These are phyloP conservation scores for Saccharomycopsis phalli DNA, from an alignment of 1,139 yeast genomes.

Conservation along the genomic window DNA sequence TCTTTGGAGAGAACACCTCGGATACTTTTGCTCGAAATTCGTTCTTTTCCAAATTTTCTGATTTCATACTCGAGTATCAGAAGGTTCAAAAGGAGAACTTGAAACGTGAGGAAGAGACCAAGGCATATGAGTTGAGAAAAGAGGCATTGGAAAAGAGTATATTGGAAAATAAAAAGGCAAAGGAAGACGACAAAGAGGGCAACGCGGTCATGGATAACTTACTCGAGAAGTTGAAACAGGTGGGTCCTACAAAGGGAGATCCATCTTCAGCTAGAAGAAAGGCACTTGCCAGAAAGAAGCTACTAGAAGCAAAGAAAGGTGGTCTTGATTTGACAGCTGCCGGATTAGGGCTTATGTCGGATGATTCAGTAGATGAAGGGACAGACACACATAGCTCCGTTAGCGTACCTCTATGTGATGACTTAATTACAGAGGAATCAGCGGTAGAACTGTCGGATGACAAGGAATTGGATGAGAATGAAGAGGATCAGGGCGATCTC, in stretches of 20 bases:
- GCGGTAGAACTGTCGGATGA: constrained; percentile 1
- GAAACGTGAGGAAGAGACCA: constrained; percentile 61
- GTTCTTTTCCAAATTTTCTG: constrained; percentile 58
- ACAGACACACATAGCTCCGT: not conserved
- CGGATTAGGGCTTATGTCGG: constrained; percentile 14
- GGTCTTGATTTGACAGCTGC: constrained; percentile 20
- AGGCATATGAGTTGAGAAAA: constrained; percentile 58
- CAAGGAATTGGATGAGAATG: constrained; percentile 5
- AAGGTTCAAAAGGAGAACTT: constrained; percentile 57
- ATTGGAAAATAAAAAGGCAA: constrained; percentile 10
- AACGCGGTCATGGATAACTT: constrained; percentile 66
- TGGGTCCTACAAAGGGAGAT: constrained; percentile 65
- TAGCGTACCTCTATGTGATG: constrained; percentile 19
- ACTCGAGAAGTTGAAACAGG: constrained; percentile 63
- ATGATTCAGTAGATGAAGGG: constrained; percentile 8
- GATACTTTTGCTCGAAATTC: constrained; percentile 62
- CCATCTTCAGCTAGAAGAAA: constrained; percentile 75
- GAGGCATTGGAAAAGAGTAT: constrained; percentile 38
- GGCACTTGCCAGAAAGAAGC: constrained; percentile 63
- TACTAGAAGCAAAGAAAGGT: constrained; percentile 34
- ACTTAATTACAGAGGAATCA: constrained; percentile 16
- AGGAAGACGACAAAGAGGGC: constrained; percentile 25
- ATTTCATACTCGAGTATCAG: constrained; percentile 57
- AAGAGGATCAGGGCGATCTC: constrained; percentile 30
- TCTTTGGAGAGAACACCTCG: constrained; percentile 68